These are phyloP conservation scores for Phytophthora pinifolia DNA, from an alignment of 352 stramenopile species.

Conservation along the genomic window DNA sequence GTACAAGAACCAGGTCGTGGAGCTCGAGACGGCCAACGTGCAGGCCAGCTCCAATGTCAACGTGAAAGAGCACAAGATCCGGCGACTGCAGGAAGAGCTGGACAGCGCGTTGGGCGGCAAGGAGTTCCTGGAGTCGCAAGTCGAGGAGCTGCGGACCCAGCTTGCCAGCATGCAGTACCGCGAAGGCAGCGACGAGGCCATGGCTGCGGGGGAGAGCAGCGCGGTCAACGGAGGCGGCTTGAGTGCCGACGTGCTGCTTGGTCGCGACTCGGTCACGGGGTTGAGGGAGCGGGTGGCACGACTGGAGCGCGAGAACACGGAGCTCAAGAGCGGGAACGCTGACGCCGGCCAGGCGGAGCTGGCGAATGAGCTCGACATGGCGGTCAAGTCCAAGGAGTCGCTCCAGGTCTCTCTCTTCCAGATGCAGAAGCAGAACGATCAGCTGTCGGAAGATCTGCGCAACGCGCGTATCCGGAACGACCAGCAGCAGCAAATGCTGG, in stretches of 20 bases:
- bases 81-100: conserved; percentile 82
- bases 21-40: conserved; percentile 81
- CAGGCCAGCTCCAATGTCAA: conserved; percentile 73
- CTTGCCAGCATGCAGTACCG: conserved; percentile 58
- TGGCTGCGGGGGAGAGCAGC: conserved; percentile 35
- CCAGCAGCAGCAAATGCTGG: conserved; percentile 30
- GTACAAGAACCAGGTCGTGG: conserved; percentile 90
- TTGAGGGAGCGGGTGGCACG: conserved; percentile 66
- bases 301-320: conserved; percentile 73
- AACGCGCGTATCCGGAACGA: conserved; percentile 37
- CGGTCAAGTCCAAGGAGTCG: conserved; percentile 70
- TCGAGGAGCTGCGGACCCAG: conserved; percentile 76
- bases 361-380: conserved; percentile 76
- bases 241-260: conserved; percentile 63
- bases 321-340: conserved; percentile 56
- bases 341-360: conserved; percentile 53
- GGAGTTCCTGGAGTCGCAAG: conserved; percentile 84
- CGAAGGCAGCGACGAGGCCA: conserved; percentile 39
- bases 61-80: conserved; percentile 83
- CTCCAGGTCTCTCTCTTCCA: conserved; percentile 69
- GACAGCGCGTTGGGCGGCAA: conserved; percentile 79
- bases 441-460: conserved; percentile 66
- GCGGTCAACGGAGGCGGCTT: conserved; percentile 33
- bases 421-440: conserved; percentile 75
- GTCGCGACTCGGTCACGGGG: conserved; percentile 58